Evolutionary conservation across 805 yeast species (phyloP).

Genomic region (Nakazawaea sp.): DNA sequence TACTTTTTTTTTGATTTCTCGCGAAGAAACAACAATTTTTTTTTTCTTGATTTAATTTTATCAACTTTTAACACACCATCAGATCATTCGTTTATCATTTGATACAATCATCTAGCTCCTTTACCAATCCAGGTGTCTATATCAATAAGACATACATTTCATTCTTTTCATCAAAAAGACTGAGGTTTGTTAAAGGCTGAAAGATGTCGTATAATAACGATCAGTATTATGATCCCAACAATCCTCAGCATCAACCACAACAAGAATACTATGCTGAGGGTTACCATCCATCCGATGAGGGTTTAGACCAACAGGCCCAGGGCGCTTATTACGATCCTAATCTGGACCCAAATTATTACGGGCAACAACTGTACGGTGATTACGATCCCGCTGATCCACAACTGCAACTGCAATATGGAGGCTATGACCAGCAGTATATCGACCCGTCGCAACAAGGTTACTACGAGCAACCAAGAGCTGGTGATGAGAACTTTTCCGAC

Average conservation of each 20-base stretch:
- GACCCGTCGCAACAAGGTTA: constrained; percentile 34
- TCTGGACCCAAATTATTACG: constrained; percentile 17
- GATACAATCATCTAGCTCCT: too few species aligned
- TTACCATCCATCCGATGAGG: constrained; percentile 18
- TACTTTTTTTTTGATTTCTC: constrained; percentile 3
- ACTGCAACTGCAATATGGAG: constrained; percentile 25
- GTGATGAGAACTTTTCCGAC: constrained; percentile 51
- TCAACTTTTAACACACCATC: too few species aligned
- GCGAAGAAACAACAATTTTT: constrained; percentile 4
- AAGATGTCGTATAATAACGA: constrained; percentile 56
- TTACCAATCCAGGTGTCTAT: too few species aligned
- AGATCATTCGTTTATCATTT: too few species aligned
- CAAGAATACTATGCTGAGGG: constrained; percentile 28
- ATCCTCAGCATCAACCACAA: constrained; percentile 18
- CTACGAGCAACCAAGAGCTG: constrained; percentile 43
- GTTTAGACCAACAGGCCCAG: constrained; percentile 15
- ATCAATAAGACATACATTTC: too few species aligned
- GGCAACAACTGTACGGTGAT: constrained; percentile 22
- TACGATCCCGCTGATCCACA: constrained; percentile 14
- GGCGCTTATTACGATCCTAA: constrained; percentile 19
- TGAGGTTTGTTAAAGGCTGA: not conserved
- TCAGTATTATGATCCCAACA: constrained; percentile 41
- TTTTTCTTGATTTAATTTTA: too few species aligned
- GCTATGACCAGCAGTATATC: constrained; percentile 40
- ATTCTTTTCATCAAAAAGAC: too few species aligned